These are phyloP conservation scores for Rhynchospora pubera DNA, from an alignment of 176 grass and related monocot genomes.

Conservation along the genomic window DNA sequence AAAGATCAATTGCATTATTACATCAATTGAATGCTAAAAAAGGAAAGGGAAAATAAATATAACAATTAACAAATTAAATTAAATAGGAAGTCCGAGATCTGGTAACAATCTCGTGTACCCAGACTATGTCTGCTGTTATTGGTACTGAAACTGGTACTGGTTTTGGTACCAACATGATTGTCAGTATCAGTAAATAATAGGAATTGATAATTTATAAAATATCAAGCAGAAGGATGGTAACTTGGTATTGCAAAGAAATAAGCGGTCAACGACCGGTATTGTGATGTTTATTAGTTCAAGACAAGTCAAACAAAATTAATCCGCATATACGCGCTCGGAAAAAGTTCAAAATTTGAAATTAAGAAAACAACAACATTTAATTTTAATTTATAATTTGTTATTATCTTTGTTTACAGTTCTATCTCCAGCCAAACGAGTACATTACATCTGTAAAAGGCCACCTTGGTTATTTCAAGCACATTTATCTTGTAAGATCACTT, in stretches of 20 bases:
- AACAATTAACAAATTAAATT: neutral
- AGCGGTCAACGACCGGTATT: no score
- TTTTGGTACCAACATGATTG: neutral
- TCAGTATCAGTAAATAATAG: neutral
- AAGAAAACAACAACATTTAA: neutral
- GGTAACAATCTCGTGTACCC: neutral
- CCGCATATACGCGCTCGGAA: neutral
- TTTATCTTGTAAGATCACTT: constrained; percentile 31
- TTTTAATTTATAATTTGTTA: neutral
- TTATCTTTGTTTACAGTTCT: constrained; percentile 13
- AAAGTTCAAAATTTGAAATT: neutral
- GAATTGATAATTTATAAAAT: neutral
- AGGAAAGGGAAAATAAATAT: neutral
- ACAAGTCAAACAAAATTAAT: neutral
- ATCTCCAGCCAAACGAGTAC: constrained; percentile 32
- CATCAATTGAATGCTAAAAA: neutral
- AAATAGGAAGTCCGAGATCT: neutral
- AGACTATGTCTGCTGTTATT: neutral
- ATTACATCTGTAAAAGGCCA: constrained; percentile 26
- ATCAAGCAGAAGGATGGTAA: neutral
- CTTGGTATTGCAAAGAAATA: no score
- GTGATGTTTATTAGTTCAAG: no score
- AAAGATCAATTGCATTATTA: neutral
- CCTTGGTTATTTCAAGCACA: constrained; percentile 23
- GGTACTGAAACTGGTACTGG: neutral